Percentiles rank a stretch among this genome's conserved stretches.
Evolutionary conservation across 805 yeast species (phyloP).

Genomic region (Teunomyces barrocoloradensis): DNA sequence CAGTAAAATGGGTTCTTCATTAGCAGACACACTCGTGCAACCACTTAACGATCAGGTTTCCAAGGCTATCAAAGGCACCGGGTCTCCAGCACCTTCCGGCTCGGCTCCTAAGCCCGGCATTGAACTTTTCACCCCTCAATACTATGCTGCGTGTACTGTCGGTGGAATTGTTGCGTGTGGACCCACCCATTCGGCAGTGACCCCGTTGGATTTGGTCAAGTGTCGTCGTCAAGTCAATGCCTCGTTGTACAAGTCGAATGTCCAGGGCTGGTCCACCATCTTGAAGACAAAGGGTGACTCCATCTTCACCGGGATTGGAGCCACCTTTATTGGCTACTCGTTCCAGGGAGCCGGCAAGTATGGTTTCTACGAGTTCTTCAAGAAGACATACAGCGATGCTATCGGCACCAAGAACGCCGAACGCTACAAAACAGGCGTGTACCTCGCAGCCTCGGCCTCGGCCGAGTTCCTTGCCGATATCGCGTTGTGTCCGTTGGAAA

Average conservation of each 20-base stretch:
- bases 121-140: constrained; percentile 57
- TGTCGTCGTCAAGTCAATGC: constrained; percentile 89
- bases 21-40: constrained; percentile 31
- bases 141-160: constrained; percentile 68
- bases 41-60: constrained; percentile 28
- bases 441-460: constrained; percentile 81
- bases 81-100: background rate
- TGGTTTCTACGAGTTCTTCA: constrained; percentile 91
- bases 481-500: constrained; percentile 89
- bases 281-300: constrained; percentile 75
- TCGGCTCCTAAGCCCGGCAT: constrained; percentile 29
- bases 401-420: constrained; percentile 63
- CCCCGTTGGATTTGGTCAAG: constrained; percentile 91
- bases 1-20: constrained; percentile 5
- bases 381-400: constrained; percentile 66
- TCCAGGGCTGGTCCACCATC: constrained; percentile 80
- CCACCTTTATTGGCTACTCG: constrained; percentile 90
- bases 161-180: constrained; percentile 92
- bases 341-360: constrained; percentile 97
- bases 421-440: constrained; percentile 70
- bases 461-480: constrained; percentile 95
- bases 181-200: constrained; percentile 90
- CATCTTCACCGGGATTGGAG: constrained; percentile 84
- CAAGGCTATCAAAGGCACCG: constrained; percentile 8
- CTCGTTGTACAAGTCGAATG: constrained; percentile 65